Percentiles rank a stretch among this genome's conserved stretches.
phyloP scores from a whole-genome alignment of 208 protist genomes.

The Trypanosoma platydactyli region DNA sequence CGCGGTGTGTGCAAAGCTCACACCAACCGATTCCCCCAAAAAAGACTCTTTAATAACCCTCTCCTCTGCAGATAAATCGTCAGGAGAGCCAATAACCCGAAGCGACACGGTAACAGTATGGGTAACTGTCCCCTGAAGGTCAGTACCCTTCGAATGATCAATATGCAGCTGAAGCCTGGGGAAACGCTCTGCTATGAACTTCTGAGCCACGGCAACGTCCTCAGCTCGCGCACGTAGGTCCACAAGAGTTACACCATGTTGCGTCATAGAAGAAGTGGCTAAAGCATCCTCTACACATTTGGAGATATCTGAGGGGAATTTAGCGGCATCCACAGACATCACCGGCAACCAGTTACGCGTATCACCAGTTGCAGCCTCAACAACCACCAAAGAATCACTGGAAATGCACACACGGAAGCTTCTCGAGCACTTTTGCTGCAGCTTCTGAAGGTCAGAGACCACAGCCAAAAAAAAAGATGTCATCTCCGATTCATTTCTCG shows the following conservation, averaged over 20 bases:
- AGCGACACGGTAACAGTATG: constrained; percentile 62
- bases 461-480: constrained; percentile 8
- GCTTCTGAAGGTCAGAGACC: constrained; percentile 18
- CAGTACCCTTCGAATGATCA: constrained; percentile 55
- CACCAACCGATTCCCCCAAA: constrained; percentile 56
- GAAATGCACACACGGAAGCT: constrained; percentile 29
- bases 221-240: constrained; percentile 22
- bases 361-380: constrained; percentile 9
- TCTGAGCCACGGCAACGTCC: constrained; percentile 22
- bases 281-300: constrained; percentile 21
- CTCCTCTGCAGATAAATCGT: constrained; percentile 26
- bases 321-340: constrained; percentile 4
- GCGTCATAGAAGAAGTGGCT: neutral
- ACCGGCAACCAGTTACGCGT: constrained; percentile 16
- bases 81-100: neutral
- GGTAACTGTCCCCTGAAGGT: constrained; percentile 58
- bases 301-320: constrained; percentile 7
- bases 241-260: neutral
- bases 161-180: constrained; percentile 49
- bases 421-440: constrained; percentile 26
- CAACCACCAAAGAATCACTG: constrained; percentile 11
- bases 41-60: constrained; percentile 40
- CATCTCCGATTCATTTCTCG: neutral
- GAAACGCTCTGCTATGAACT: constrained; percentile 23
- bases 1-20: constrained; percentile 20